Percentiles rank a stretch among this genome's conserved stretches.
Conservation (phyloP, 192 early-diverging fungal species). For the Entomortierella beljakovae region DNA sequence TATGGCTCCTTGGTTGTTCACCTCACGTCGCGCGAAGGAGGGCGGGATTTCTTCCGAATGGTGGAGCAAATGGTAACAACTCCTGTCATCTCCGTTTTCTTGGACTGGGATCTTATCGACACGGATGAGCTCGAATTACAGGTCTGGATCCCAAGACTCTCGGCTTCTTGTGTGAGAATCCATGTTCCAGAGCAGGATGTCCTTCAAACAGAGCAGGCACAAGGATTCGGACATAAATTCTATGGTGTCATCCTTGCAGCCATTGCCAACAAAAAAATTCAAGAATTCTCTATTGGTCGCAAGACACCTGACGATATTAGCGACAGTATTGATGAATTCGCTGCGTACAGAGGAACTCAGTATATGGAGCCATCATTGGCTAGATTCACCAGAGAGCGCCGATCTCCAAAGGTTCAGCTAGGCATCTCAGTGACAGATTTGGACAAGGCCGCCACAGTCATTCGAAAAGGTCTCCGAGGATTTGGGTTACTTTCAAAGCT, state of each 20-base stretch:
- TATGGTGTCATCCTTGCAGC: constrained; percentile 13
- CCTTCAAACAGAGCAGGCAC: neutral
- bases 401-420: constrained; percentile 12
- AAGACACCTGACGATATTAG: neutral
- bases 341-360: neutral
- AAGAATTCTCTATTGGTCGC: constrained; percentile 30
- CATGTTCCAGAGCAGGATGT: constrained; percentile 20
- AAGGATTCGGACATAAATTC: constrained; percentile 15
- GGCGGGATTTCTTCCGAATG: constrained; percentile 3
- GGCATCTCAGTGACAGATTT: constrained; percentile 25
- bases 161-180: constrained; percentile 27
- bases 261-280: constrained; percentile 19
- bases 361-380: constrained; percentile 20
- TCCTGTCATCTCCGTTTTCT: constrained; percentile 18
- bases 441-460: neutral
- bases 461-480: constrained; percentile 4
- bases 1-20: constrained; percentile 11
- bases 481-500: constrained; percentile 5
- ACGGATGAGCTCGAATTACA: constrained; percentile 8
- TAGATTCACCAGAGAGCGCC: constrained; percentile 11
- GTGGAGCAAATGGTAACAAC: neutral
- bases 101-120: constrained; percentile 26
- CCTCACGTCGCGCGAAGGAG: constrained; percentile 8
- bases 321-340: constrained; percentile 4
- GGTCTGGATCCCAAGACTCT: neutral